Evolutionary conservation across 1,139 yeast species (phyloP), one percentile per base, ranked within the genome.

Genomic region (Wickerhamomyces sp.): DNA sequence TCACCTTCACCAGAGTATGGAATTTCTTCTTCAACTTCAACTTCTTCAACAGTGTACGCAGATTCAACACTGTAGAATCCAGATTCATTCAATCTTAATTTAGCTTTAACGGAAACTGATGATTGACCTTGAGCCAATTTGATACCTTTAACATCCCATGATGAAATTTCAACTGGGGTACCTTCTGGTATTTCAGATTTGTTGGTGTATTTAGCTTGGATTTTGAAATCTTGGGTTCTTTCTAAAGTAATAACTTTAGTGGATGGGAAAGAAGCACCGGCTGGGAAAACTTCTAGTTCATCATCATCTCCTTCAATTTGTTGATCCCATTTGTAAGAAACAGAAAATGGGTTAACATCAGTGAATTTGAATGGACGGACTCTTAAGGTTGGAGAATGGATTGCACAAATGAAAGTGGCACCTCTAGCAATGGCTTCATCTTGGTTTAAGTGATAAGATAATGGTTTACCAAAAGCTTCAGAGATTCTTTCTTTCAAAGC

Each of bases 401-500:
- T 87, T 56, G 98, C 99, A 69, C 98, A 92, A 60, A 94, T 87
- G 70, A 92, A 94, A 41, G 99, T 97, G 56, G 96, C 95, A 74
- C 99, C 99, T 68, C 94, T 86, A 47, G 98, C 97, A 65, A 90
- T 84, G 49, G 98, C 97, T 76, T 92, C 99, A 64, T 92, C 99
- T 74, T 90, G 97, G 78, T 94, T 92, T 70, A 94, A 80, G 56
- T 97, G 94, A 74, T 87, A 86, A 33, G 97, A 87, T 62, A 92
- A 76, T 56, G 74, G 83, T 75, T 88, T 88, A 62, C 87, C 89
- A 63, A 92, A 88, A 50, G 86, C 74, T 61, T 84, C 86, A 54
- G 83, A 58, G 56, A 92, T 75, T 63, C 78, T 83, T 55, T 81
- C 76, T 78, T 92, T 92, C 64, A 92, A 74, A 44, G 86, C 72